Base-by-base conservation (phyloP, 2,329 filamentous ascomycete genomes). In the Leptoxyphium fumago region DNA sequence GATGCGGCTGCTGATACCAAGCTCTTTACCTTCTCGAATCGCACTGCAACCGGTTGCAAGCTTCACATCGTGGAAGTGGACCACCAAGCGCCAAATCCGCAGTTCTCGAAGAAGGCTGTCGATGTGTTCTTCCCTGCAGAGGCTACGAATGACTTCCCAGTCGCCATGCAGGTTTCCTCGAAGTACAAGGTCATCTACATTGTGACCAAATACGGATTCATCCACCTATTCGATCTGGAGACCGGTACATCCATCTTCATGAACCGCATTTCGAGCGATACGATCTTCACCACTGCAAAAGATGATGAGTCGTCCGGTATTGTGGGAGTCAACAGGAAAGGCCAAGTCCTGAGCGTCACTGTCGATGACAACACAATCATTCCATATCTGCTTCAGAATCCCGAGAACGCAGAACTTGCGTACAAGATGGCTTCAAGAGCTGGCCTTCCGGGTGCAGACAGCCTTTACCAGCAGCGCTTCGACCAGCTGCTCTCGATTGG, bases 241-340 rank as follows among this genome's bases (percentile, higher is more conserved):
- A 91, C 84, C 7, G 93, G 85, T 46, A 84, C 83, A 10, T 93
- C 86, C 63, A 91, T 98, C 61, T 98, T 95, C 76, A 93, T 98
- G 87, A 98, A 98, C 74, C 83, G 93, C 56, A 98, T 98, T 59
- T 98, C 91, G 29, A 94, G 87, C 71, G 91, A 98, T 62, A 98
- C 91, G 21, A 96, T 98, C 62, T 98, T 98, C 70, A 93, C 89
- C 21, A 95, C 88, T 15, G 82, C 85, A 40, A 70, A 80, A 30
- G 91, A 98, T 62, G 75, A 76, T 44, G 80, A 87, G 17, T 93
- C 86, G 14, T 78, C 82, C 39, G 93, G 93, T 55, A 82, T 98
- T 50, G 76, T 98, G 43, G 87, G 86, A 55, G 89, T 98, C 62
- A 98, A 98, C 70, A 82, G 93, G 59, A 94, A 94, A 71, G 93